Evolutionary conservation across 768 basidiomycete genomes (phyloP).

Genomic region (Clitopilus passeckerianus): DNA sequence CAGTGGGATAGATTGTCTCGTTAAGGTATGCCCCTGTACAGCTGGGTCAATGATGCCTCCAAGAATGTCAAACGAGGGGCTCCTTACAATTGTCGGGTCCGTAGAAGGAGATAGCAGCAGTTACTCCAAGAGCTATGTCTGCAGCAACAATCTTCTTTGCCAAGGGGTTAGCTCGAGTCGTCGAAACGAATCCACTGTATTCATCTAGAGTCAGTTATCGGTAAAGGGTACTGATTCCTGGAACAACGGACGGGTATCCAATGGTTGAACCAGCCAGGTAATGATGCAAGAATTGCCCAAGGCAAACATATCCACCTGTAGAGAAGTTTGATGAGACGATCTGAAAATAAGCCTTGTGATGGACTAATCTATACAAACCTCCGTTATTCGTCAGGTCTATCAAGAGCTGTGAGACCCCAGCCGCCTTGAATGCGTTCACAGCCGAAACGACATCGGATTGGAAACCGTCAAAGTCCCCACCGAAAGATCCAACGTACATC

Average conservation of each 20-base stretch:
- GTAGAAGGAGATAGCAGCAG: constrained; percentile 35
- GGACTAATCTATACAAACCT: constrained; percentile 27
- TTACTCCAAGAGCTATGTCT: constrained; percentile 40
- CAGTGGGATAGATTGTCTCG: constrained; percentile 31
- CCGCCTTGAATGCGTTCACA: constrained; percentile 37
- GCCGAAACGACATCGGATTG: constrained; percentile 44
- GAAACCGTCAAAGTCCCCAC: constrained; percentile 43
- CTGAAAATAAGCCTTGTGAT: not conserved
- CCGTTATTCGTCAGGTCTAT: constrained; percentile 62
- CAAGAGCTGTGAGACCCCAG: constrained; percentile 45
- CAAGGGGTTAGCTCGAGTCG: constrained; percentile 46
- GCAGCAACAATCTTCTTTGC: constrained; percentile 55
- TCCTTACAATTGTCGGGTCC: constrained; percentile 46
- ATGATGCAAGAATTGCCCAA: constrained; percentile 56
- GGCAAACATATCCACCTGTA: constrained; percentile 56
- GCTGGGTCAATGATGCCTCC: not conserved
- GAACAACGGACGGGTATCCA: constrained; percentile 42
- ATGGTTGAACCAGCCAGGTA: constrained; percentile 46
- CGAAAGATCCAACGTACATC: constrained; percentile 63
- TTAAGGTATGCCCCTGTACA: constrained; percentile 41
- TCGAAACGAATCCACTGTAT: constrained; percentile 51
- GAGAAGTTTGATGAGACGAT: not conserved
- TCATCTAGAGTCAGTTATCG: not conserved
- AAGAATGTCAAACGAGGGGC: not conserved
- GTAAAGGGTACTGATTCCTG: not conserved